A percentile compares a stretch with the other conserved stretches of the same genome.
These are phyloP conservation scores for Sordariomycetes sp. DNA, from an alignment of 2,329 filamentous ascomycete species.

Conservation along the genomic window DNA sequence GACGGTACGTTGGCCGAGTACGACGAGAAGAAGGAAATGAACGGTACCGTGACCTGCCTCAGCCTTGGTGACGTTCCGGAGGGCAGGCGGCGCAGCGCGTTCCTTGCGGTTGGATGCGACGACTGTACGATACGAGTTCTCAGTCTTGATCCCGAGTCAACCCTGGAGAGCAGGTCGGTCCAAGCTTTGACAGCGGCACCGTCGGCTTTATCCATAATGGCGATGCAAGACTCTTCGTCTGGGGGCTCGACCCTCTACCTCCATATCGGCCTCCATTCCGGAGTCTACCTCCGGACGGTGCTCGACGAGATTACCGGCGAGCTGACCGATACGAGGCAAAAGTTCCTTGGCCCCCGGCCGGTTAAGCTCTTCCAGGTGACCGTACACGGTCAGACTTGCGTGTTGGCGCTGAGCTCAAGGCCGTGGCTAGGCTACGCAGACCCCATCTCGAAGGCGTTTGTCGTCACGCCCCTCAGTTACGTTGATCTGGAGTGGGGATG, in stretches of 20 bases:
- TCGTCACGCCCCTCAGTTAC: conserved; percentile 86
- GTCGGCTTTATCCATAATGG: conserved; percentile 80
- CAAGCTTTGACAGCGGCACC: conserved; percentile 88
- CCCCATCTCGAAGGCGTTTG: conserved; percentile 66
- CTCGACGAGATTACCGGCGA: conserved; percentile 94
- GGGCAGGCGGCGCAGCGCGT: conserved; percentile 79
- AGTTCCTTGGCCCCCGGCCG: conserved; percentile 84
- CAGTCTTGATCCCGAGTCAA: conserved; percentile 81
- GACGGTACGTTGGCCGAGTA: conserved; percentile 90
- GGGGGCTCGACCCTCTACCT: conserved; percentile 84
- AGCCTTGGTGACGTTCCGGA: conserved; percentile 88
- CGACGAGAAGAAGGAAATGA: conserved; percentile 90
- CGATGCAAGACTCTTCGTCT: conserved; percentile 88
- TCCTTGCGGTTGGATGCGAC: conserved; percentile 91
- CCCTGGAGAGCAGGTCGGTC: conserved; percentile 85
- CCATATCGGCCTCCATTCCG: conserved; percentile 91
- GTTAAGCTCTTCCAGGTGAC: conserved; percentile 88
- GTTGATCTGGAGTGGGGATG: conserved; percentile 84
- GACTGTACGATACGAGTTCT: conserved; percentile 92
- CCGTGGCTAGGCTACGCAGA: conserved; percentile 97
- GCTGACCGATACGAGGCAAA: conserved; percentile 85
- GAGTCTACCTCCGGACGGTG: conserved; percentile 90
- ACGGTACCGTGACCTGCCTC: conserved; percentile 88
- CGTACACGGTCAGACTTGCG: conserved; percentile 72
- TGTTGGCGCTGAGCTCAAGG: conserved; percentile 81